Conservation (phyloP, 169 alveolate genomes). For the Cryptosporidium canis region DNA sequence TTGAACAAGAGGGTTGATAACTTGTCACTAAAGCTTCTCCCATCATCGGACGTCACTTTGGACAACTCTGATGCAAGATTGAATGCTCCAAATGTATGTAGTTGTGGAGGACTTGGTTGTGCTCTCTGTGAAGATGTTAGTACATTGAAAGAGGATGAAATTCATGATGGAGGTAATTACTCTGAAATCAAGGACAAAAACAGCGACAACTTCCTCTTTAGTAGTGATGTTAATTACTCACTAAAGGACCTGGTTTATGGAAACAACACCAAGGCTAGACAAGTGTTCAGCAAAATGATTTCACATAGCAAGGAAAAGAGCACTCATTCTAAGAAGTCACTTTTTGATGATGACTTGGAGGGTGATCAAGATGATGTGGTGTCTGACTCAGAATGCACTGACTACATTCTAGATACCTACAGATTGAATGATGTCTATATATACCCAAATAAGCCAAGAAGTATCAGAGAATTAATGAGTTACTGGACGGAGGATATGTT, state of each 20-base stretch:
- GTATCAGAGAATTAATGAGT: neutral
- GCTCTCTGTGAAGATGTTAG: too few species aligned
- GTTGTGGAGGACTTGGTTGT: too few species aligned
- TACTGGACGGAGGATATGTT: constrained; percentile 39
- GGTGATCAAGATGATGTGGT: constrained; percentile 23
- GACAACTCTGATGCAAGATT: too few species aligned
- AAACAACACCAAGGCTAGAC: neutral
- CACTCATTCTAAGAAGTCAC: constrained; percentile 33
- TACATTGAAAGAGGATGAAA: too few species aligned
- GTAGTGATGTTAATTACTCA: constrained; percentile 10
- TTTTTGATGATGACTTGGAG: constrained; percentile 54
- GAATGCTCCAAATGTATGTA: too few species aligned
- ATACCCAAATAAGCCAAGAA: constrained; percentile 35
- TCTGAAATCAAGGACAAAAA: constrained; percentile 38
- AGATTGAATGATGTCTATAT: constrained; percentile 45
- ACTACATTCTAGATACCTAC: constrained; percentile 10
- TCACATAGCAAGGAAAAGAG: constrained; percentile 28
- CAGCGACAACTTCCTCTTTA: constrained; percentile 32
- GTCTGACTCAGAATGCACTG: neutral
- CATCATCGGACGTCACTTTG: constrained; percentile 32
- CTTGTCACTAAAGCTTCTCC: constrained; percentile 8
- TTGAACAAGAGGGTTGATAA: constrained; percentile 18
- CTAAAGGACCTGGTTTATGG: constrained; percentile 46
- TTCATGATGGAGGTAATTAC: neutral
- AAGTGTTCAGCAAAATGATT: neutral